Base-by-base conservation (phyloP, 345 rosid species). In the Dipteronia sinensis region DNA sequence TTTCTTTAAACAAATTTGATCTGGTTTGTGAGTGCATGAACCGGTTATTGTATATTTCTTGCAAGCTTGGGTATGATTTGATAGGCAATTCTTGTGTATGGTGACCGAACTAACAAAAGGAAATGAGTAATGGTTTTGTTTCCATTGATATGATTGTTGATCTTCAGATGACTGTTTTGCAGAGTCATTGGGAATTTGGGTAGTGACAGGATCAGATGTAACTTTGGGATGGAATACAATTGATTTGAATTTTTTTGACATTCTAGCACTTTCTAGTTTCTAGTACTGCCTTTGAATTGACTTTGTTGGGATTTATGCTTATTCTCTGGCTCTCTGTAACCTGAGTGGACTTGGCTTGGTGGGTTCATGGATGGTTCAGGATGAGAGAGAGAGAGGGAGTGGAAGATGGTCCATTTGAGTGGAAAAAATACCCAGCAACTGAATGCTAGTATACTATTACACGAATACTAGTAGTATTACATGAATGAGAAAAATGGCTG, bases 311-410 rank as follows among this genome's bases (percentile, higher is more conserved):
- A 70, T 69, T 25, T 10, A 15, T 38, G 27, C 22, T 69, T 49
- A 15, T 13, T 69, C 6, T 22, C 10, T 58, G 19, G 10, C 46
- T 6, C 46, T 9, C 10, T 42, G 10, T n/a, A 27, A 46, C 56
- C 16, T 19, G 46, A 71, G 47, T 70, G 17, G 13, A 27, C 22
- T 8, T 49, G 20, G 38, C 59, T 70, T 70, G 38, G 25, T 53
- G 31, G 74, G 74, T 53, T 70, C 9, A 29, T 16, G 12, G 17
- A 0, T 17, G 34, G 7, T 22, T 70, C 19, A 12, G 72, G 1
- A 20, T 70, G 73, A 58, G 42, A 11, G 61, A 69, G 72, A 56
- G 42, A 16, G 62, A 49, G 73, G 23, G 9, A 70, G 73, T 49
- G 62, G 40, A 47, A 49, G 42, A 49, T 46, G 22, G 59, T 51